Percentiles rank a stretch among this genome's conserved stretches.
Conservation (phyloP, 768 basidiomycete species). For the Ephemerocybe angulata region DNA sequence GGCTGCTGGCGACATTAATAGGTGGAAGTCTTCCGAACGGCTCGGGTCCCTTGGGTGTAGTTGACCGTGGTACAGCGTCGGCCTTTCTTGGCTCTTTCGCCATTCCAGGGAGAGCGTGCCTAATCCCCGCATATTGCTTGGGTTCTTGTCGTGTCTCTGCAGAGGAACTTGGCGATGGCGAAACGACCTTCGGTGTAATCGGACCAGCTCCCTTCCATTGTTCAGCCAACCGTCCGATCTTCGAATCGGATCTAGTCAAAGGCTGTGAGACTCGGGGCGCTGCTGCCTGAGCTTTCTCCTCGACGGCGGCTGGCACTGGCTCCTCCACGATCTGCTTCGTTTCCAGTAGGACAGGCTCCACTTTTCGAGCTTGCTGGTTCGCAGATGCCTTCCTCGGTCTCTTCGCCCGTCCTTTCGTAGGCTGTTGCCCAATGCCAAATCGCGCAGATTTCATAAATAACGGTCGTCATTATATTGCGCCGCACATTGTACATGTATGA, state of each 20-base stretch:
- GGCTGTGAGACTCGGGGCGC: not conserved
- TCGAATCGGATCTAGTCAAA: constrained; percentile 1
- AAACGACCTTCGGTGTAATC: not conserved
- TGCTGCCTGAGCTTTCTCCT: not conserved
- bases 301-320: not conserved
- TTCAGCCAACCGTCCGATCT: constrained; percentile 6
- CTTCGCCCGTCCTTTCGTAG: constrained; percentile 69
- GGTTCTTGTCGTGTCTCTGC: not conserved
- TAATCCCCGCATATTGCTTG: constrained; percentile 6
- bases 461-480: constrained; percentile 17
- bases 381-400: constrained; percentile 53
- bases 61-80: not conserved
- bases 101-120: constrained; percentile 9
- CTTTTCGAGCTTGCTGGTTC: not conserved
- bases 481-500: constrained; percentile 23
- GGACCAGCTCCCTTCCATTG: constrained; percentile 5
- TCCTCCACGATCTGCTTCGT: not conserved
- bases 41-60: constrained; percentile 3
- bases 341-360: not conserved
- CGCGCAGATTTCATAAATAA: not conserved
- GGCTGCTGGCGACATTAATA: not conserved
- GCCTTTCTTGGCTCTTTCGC: not conserved
- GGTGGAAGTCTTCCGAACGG: not conserved
- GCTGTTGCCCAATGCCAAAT: constrained; percentile 39
- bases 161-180: not conserved